A percentile compares a stretch with the other conserved stretches of the same genome.
Conservation (phyloP, 257 asterid genomes). For the Fraxinus anomala region DNA sequence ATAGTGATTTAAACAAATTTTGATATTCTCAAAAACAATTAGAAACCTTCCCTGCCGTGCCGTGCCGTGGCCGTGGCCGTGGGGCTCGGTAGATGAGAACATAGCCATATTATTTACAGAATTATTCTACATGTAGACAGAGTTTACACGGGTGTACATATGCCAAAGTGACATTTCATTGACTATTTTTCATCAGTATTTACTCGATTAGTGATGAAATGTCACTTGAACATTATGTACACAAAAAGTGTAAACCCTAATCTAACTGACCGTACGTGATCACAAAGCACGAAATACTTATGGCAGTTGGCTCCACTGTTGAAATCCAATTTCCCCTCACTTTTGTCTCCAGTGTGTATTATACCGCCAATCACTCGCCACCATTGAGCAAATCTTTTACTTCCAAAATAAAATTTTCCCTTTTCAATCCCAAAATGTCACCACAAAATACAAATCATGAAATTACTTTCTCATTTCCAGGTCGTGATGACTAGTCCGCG, state of each 20-base stretch:
- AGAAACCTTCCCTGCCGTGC: no score
- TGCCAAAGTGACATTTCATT: no score
- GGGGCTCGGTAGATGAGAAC: no score
- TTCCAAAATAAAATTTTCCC: background rate
- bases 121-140: no score
- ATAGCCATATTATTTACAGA: no score
- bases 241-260: background rate
- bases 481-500: slow-evolving; percentile 29
- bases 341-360: slow-evolving; percentile 14
- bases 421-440: background rate
- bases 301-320: background rate
- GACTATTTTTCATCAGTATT: no score
- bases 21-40: no score
- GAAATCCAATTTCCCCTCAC: slow-evolving; percentile 1
- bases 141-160: no score
- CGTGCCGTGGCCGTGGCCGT: no score
- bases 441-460: background rate
- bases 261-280: background rate
- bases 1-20: no score
- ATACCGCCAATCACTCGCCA: slow-evolving; percentile 24
- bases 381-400: slow-evolving; percentile 5
- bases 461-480: slow-evolving; percentile 18
- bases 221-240: no score
- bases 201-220: no score
- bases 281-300: slow-evolving; percentile 7